Evolutionary conservation across 129 eudicot species (phyloP), one percentile per base, ranked within the genome.

Genomic region (Solidago caesia): DNA sequence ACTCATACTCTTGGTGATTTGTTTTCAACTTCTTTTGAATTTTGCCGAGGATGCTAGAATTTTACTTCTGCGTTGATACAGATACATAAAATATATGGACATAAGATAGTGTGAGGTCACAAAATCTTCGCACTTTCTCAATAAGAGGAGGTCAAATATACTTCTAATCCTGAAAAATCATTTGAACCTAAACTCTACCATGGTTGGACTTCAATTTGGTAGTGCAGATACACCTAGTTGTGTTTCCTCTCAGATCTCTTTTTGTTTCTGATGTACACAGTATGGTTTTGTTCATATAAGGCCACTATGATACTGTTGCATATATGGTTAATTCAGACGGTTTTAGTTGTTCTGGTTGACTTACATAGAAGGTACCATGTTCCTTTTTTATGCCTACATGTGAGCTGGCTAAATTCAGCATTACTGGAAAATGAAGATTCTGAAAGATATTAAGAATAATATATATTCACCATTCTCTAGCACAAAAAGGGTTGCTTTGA

Each of bases 1-100:
- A 44, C 72, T 67, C 71, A 45, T 25, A 48, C 57, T 0, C 72
- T 11, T 15, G 15, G 14, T 21, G 72, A 67, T 44, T 67, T 67
- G 56, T 45, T 27, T 11, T 45, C 14, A 6, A 39, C 15, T 45
- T 67, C 42, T 67, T 67, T 67, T 67, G 41, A 8, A 5, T 29
- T 26, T 8, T 67, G 56, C 14, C 55, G 33, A 4, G 56, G 70
- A 67, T 9, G 16, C 29, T 67, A n/a, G 12, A 58, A 43, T 7
- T 66, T 14, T 16, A 53, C 5, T 15, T 53, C 15, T 7, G 2
- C 39, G 39, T 15, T 39, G 10, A 39, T 12, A 8, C 29, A 60
- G 25, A 60, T 26, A 59, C 13, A 5, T 11, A 29, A 63, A 58
- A 63, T 39, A 45, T 63, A 39, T 11, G 26, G 68, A 9, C 68